Evolutionary conservation across 2,329 filamentous ascomycete species (phyloP).

Genomic region (Pyrenochaeta sp.): DNA sequence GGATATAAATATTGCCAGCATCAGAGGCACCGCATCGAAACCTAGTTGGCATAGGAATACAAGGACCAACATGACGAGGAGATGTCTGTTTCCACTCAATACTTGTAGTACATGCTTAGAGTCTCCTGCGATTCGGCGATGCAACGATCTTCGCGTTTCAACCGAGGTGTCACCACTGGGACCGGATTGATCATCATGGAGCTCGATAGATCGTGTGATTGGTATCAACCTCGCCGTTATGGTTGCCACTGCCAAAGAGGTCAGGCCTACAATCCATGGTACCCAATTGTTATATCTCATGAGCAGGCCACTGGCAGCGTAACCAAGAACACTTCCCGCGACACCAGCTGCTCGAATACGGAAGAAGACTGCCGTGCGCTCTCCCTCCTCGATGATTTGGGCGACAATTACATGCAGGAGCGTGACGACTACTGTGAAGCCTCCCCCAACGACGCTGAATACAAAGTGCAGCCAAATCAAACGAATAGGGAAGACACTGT

Average conservation of each 20-base stretch:
- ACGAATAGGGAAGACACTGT: constrained; percentile 18
- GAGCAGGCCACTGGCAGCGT: constrained; percentile 16
- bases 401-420: constrained; percentile 26
- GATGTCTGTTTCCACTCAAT: constrained; percentile 14
- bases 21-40: constrained; percentile 22
- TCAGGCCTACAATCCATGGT: constrained; percentile 21
- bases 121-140: no score
- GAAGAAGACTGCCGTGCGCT: constrained; percentile 23
- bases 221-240: constrained; percentile 16
- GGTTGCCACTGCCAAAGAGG: constrained; percentile 5
- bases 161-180: no score
- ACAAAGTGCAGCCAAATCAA: constrained; percentile 27
- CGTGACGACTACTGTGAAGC: constrained; percentile 22
- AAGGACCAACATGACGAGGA: constrained; percentile 15
- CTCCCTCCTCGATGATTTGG: constrained; percentile 18
- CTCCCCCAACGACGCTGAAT: constrained; percentile 19
- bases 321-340: constrained; percentile 20
- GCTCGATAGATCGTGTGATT: no score
- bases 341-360: constrained; percentile 22
- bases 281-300: constrained; percentile 16
- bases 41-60: constrained; percentile 25
- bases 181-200: background rate
- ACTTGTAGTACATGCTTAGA: no score
- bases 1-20: constrained; percentile 27
- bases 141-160: no score